Conservation (phyloP, 164 flowering plant genomes). For the Nymphaea colorata region DNA sequence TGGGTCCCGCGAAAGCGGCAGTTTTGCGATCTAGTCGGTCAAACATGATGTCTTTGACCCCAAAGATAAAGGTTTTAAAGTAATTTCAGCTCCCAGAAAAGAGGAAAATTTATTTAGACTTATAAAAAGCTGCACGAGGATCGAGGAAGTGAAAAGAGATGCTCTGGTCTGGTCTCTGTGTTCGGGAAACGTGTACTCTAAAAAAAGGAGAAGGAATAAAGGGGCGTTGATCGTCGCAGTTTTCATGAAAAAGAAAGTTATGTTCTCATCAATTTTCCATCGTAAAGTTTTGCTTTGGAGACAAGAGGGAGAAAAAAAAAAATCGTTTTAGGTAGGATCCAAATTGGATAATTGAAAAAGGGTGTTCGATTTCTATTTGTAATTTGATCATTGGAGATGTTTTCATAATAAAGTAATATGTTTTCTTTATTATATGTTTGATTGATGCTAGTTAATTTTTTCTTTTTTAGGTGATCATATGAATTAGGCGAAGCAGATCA, state of each 20-base stretch:
- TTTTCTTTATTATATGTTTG: neutral
- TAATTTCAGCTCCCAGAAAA: neutral
- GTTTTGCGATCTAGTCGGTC: neutral
- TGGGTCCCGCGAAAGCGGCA: neutral
- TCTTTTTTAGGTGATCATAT: too few species aligned
- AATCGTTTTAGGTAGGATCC: neutral
- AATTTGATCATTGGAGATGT: too few species aligned
- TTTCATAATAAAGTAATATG: neutral
- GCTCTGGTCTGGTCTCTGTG: neutral
- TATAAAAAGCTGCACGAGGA: too few species aligned
- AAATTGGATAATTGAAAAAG: neutral
- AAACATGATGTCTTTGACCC: neutral
- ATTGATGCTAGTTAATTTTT: neutral
- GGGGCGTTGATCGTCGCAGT: neutral
- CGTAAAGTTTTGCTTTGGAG: too few species aligned
- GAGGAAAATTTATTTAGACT: neutral
- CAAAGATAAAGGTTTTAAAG: neutral
- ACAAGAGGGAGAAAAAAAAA: neutral
- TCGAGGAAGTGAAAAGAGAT: neutral
- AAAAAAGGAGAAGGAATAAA: neutral
- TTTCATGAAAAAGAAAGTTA: neutral
- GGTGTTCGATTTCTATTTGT: neutral
- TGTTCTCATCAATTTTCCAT: neutral
- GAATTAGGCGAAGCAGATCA: too few species aligned
- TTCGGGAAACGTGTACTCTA: neutral